Conservation (phyloP, 768 basidiomycete genomes). For the Coprinellus micaceus region DNA sequence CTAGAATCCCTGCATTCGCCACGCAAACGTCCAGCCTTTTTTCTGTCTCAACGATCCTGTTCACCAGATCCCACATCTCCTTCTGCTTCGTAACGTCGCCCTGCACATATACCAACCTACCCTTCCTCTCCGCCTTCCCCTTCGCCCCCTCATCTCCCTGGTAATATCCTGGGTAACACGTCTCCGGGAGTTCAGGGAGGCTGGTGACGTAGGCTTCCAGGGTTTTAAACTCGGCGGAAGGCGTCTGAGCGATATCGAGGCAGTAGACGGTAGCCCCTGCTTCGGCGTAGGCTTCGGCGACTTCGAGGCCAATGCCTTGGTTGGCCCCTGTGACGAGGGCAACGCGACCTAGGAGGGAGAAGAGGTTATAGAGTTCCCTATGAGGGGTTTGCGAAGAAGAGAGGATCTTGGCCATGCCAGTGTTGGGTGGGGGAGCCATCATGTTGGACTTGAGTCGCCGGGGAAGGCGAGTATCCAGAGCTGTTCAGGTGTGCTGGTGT, state of each 20-base stretch:
- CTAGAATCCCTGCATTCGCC: constrained; percentile 63
- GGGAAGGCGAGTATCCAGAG: too few relatives aligned
- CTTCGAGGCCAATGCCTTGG: constrained; percentile 28
- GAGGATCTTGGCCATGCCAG: constrained; percentile 3
- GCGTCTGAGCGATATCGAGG: constrained; percentile 50
- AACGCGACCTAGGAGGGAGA: constrained; percentile 19
- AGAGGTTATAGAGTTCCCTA: constrained; percentile 14
- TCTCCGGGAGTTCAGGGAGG: constrained; percentile 18
- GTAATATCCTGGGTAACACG: background rate
- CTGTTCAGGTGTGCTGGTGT: too few relatives aligned
- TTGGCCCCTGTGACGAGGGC: constrained; percentile 24
- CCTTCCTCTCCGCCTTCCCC: constrained; percentile 20
- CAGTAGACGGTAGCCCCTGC: constrained; percentile 46
- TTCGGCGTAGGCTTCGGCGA: constrained; percentile 24
- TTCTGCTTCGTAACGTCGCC: constrained; percentile 58
- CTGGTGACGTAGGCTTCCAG: constrained; percentile 42
- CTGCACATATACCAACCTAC: constrained; percentile 43
- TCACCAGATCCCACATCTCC: constrained; percentile 40
- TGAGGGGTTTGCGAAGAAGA: constrained; percentile 6
- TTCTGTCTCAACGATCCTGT: constrained; percentile 55
- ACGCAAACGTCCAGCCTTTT: constrained; percentile 62
- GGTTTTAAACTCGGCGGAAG: constrained; percentile 46
- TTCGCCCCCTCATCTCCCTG: background rate
- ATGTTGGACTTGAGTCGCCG: background rate
- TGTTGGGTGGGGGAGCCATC: background rate